These are phyloP conservation scores for Xylariomycetidae sp. DNA, from an alignment of 2,329 filamentous ascomycete genomes.

Conservation along the genomic window DNA sequence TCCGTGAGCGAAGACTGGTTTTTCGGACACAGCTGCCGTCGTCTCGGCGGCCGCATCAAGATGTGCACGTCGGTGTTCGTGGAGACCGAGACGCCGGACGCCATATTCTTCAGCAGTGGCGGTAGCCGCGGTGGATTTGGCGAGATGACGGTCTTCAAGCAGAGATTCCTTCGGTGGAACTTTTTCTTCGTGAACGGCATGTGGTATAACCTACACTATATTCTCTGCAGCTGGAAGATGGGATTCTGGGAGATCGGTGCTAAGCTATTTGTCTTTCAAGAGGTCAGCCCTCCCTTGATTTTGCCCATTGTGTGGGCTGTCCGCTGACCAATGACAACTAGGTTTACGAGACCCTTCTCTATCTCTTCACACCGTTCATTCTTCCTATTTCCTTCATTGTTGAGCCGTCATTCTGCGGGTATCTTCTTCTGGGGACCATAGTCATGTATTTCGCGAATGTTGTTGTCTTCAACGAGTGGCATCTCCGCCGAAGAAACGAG, in stretches of 20 bases:
- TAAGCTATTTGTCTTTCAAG: slow-evolving; percentile 45
- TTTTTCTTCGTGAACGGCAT: slow-evolving; percentile 47
- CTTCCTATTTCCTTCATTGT: slow-evolving; percentile 40
- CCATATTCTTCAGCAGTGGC: slow-evolving; percentile 35
- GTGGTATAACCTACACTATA: slow-evolving; percentile 42
- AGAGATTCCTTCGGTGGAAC: slow-evolving; percentile 47
- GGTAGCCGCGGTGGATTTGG: slow-evolving; percentile 42
- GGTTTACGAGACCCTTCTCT: slow-evolving; percentile 39
- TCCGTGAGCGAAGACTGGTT: slow-evolving; percentile 49
- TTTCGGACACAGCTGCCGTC: slow-evolving; percentile 42
- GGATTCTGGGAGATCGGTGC: slow-evolving; percentile 44
- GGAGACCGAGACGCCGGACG: slow-evolving; percentile 43
- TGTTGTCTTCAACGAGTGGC: slow-evolving; percentile 43
- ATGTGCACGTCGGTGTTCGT: slow-evolving; percentile 48
- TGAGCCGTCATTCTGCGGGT: slow-evolving; percentile 32
- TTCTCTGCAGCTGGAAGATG: slow-evolving; percentile 41
- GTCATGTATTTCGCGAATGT: slow-evolving; percentile 38
- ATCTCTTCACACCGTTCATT: slow-evolving; percentile 39
- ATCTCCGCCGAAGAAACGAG: slow-evolving; percentile 40
- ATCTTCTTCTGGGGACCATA: slow-evolving; percentile 32
- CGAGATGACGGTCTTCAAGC: slow-evolving; percentile 48
- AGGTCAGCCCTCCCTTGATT: no score
- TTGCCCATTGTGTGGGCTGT: no score
- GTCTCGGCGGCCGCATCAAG: slow-evolving; percentile 37
- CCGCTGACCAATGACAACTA: no score